phyloP scores from a whole-genome alignment of 106 monocot genomes.

The Allium sativum region DNA sequence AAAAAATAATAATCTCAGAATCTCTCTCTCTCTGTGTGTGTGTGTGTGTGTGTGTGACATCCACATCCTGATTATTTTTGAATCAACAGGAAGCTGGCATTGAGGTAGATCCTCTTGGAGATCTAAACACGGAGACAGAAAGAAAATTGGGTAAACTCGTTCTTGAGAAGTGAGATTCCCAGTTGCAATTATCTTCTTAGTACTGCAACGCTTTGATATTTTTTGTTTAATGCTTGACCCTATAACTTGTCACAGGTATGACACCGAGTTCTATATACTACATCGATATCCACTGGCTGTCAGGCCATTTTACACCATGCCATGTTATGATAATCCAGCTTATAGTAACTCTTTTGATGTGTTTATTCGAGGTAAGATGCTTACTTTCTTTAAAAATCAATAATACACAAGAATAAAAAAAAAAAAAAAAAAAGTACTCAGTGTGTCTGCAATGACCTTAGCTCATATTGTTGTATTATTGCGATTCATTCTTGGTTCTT shows the following conservation, averaged over 20 bases:
- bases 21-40: too few relatives aligned
- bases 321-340: constrained; percentile 63
- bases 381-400: background rate
- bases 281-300: constrained; percentile 84
- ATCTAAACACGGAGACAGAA: constrained; percentile 85
- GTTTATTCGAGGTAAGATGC: constrained; percentile 78
- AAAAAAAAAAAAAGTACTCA: too few relatives aligned
- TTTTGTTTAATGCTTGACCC: background rate
- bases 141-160: constrained; percentile 91
- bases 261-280: constrained; percentile 87
- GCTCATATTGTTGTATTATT: too few relatives aligned
- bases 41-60: too few relatives aligned
- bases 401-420: too few relatives aligned
- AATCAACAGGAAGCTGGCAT: constrained; percentile 65
- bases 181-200: background rate
- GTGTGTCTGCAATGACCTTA: too few relatives aligned
- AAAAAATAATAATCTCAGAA: too few relatives aligned
- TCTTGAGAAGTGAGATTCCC: constrained; percentile 53
- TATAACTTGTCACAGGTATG: constrained; percentile 37
- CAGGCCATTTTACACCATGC: constrained; percentile 98
- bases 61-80: too few relatives aligned
- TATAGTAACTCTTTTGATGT: constrained; percentile 99
- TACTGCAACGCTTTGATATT: background rate
- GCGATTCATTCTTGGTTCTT: too few relatives aligned
- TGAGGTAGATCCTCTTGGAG: constrained; percentile 81